phyloP scores from a whole-genome alignment of 192 early-diverging fungal genomes.

The Backusella circina region DNA sequence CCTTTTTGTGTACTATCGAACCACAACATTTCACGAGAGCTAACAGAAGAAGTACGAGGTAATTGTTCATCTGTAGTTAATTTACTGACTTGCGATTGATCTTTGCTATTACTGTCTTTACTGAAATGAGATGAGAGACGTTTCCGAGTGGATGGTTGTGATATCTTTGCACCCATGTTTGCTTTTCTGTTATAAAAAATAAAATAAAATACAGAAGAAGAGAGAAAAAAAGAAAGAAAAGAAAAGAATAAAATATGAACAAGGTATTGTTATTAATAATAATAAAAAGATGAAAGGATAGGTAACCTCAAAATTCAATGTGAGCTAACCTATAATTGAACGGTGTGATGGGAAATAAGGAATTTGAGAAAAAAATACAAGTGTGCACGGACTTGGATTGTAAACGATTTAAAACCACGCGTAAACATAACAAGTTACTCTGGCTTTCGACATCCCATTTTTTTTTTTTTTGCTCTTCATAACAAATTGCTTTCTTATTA shows the following conservation, averaged over 20 bases:
- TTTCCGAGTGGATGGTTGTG: not conserved
- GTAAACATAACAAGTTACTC: not conserved
- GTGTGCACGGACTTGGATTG: not conserved
- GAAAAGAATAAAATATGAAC: not conserved
- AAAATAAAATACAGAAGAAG: not conserved
- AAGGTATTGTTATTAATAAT: not conserved
- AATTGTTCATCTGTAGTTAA: not conserved
- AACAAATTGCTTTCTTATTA: not conserved
- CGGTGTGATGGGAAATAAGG: not conserved
- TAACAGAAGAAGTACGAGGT: not conserved
- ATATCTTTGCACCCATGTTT: slow-evolving; percentile 2
- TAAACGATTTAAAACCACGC: not conserved
- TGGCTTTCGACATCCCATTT: not conserved
- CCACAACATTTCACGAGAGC: not conserved
- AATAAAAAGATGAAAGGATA: not conserved
- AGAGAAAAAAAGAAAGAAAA: not conserved
- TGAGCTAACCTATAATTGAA: not conserved
- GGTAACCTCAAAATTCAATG: not conserved
- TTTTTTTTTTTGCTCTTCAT: not conserved
- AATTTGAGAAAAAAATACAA: not conserved
- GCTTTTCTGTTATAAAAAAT: too few species aligned
- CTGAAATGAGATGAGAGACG: not conserved
- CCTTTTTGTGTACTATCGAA: not conserved
- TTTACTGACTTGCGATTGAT: not conserved
- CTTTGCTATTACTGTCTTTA: not conserved